Evolutionary conservation across 2,329 filamentous ascomycete species (phyloP).

Genomic region (Calonectria pteridis): DNA sequence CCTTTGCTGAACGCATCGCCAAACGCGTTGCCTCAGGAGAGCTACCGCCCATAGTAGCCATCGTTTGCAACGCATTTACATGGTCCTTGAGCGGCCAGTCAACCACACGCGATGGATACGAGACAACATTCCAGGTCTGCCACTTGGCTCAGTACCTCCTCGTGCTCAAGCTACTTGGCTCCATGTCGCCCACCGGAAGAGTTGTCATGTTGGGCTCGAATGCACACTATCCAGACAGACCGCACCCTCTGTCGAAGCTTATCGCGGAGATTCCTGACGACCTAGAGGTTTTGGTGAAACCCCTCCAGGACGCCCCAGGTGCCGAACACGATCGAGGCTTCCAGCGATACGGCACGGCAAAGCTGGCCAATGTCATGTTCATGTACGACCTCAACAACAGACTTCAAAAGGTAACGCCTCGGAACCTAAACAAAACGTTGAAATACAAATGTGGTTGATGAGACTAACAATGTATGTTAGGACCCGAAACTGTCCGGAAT

Average conservation of each 20-base stretch:
- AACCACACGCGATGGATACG: slow-evolving; percentile 29
- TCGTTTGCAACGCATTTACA: slow-evolving; percentile 38
- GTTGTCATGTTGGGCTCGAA: slow-evolving; percentile 34
- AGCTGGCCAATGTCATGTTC: slow-evolving; percentile 42
- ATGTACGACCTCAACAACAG: slow-evolving; percentile 40
- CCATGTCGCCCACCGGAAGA: slow-evolving; percentile 27
- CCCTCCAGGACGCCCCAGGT: slow-evolving; percentile 12
- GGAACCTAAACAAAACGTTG: not conserved
- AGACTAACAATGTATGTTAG: slow-evolving; percentile 1
- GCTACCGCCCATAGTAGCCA: slow-evolving; percentile 30
- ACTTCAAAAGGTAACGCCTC: slow-evolving; percentile 24
- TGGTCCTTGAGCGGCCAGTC: slow-evolving; percentile 28
- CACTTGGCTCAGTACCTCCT: slow-evolving; percentile 39
- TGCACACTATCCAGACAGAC: slow-evolving; percentile 27
- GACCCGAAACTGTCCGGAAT: slow-evolving; percentile 34
- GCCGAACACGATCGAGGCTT: slow-evolving; percentile 38
- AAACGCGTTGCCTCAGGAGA: not conserved
- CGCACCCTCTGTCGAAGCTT: slow-evolving; percentile 30
- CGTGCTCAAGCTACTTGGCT: slow-evolving; percentile 34
- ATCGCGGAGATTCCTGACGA: slow-evolving; percentile 27
- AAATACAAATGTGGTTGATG: slow-evolving; percentile 5
- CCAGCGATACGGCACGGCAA: slow-evolving; percentile 38
- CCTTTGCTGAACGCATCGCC: slow-evolving; percentile 22
- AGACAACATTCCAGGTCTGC: slow-evolving; percentile 37
- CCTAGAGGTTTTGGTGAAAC: slow-evolving; percentile 17